Percentiles rank a stretch among this genome's conserved stretches.
phyloP scores from a whole-genome alignment of 352 stramenopile genomes.

The Pythium phragmiticola region DNA sequence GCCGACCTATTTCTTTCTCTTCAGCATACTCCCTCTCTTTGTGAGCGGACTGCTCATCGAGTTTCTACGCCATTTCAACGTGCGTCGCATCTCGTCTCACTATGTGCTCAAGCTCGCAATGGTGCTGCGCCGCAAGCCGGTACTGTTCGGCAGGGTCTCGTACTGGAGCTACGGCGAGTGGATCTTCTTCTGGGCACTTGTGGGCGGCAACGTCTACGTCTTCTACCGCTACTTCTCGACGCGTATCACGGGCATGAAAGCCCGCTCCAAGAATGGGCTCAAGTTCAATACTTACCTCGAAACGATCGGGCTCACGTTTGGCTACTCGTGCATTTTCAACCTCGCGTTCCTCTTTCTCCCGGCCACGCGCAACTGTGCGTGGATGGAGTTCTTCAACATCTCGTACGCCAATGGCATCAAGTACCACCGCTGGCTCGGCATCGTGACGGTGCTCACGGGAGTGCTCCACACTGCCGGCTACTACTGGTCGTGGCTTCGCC shows the following conservation, averaged over 20 bases:
- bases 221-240: constrained; percentile 20
- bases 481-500: constrained; percentile 32
- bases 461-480: constrained; percentile 29
- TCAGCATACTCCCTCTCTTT: constrained; percentile 38
- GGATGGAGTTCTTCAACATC: constrained; percentile 48
- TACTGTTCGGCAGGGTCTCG: constrained; percentile 28
- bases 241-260: background rate
- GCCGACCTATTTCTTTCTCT: constrained; percentile 52
- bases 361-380: constrained; percentile 36
- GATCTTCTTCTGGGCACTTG: constrained; percentile 35
- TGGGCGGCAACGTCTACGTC: constrained; percentile 23
- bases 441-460: constrained; percentile 30
- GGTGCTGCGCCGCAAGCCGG: constrained; percentile 45
- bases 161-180: constrained; percentile 40
- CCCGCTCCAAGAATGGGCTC: constrained; percentile 2
- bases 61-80: constrained; percentile 36
- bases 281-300: constrained; percentile 28
- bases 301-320: constrained; percentile 23
- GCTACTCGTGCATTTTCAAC: constrained; percentile 40
- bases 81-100: constrained; percentile 34
- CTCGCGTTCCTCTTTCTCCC: constrained; percentile 45
- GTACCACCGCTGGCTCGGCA: constrained; percentile 46
- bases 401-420: constrained; percentile 48
- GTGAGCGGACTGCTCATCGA: constrained; percentile 39
- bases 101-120: constrained; percentile 31